Evolutionary conservation across 768 basidiomycete genomes (phyloP).

Genomic region (Mycena vitilis): DNA sequence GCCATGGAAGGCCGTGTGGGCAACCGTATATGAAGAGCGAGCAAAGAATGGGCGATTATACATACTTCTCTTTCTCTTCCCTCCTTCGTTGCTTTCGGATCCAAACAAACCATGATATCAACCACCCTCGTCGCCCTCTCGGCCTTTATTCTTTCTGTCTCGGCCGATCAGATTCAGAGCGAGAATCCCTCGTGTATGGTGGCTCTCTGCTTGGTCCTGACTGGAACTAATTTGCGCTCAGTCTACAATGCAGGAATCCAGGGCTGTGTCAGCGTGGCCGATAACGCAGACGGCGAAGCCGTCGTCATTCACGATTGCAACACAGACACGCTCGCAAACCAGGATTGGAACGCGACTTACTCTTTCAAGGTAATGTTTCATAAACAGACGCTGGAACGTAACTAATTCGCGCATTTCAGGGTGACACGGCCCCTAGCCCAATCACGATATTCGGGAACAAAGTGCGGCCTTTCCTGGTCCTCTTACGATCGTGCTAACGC

Average conservation of each 20-base stretch:
- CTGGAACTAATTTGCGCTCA: background rate
- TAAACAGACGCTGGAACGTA: too few relatives aligned
- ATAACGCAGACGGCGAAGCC: background rate
- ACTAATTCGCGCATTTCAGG: too few relatives aligned
- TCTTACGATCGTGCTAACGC: background rate
- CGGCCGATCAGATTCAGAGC: background rate
- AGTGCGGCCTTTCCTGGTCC: background rate
- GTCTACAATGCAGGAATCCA: constrained; percentile 14
- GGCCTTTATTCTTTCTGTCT: background rate
- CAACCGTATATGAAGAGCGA: too few relatives aligned
- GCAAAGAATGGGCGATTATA: too few relatives aligned
- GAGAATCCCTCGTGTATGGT: background rate
- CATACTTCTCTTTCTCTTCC: too few relatives aligned
- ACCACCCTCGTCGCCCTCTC: constrained; percentile 3
- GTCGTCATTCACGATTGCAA: background rate
- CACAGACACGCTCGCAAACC: background rate
- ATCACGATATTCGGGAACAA: background rate
- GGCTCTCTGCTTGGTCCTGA: too few relatives aligned
- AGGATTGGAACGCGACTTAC: background rate
- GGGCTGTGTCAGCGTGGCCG: constrained; percentile 7
- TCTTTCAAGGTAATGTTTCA: background rate
- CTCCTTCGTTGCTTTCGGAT: too few relatives aligned
- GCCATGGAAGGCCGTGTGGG: too few relatives aligned
- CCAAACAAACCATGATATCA: background rate
- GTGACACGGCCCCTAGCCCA: background rate